Evolutionary conservation across 768 basidiomycete species (phyloP).

Genomic region (Tylopilus intermedius): DNA sequence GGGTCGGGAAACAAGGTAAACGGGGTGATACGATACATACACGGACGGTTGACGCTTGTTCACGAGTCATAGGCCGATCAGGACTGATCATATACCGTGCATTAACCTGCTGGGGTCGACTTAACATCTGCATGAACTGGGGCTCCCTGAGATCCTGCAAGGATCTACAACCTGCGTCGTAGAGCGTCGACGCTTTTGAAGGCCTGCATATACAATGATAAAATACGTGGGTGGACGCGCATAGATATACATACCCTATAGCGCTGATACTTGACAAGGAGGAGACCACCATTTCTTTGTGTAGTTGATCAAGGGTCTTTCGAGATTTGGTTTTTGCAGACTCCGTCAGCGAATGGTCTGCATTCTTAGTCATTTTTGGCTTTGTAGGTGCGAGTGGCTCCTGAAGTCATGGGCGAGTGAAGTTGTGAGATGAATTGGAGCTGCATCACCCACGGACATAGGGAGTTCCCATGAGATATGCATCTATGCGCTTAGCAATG

Average conservation of each 20-base stretch:
- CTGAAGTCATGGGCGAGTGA: conserved; percentile 8
- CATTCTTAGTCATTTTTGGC: neutral
- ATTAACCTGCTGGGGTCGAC: conserved; percentile 33
- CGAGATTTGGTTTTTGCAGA: neutral
- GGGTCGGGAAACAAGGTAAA: neutral
- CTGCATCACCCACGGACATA: conserved; percentile 32
- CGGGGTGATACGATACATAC: conserved; percentile 31
- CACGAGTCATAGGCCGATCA: conserved; percentile 31
- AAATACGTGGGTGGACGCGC: neutral
- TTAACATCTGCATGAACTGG: conserved; percentile 37
- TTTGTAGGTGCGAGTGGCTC: conserved; percentile 12
- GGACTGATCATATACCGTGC: conserved; percentile 40
- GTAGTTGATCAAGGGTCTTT: conserved; percentile 25
- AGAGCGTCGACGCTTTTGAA: conserved; percentile 39
- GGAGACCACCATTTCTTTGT: conserved; percentile 26
- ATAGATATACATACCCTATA: conserved; percentile 41
- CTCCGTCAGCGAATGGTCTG: conserved; percentile 5
- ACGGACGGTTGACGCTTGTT: conserved; percentile 42
- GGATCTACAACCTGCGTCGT: conserved; percentile 45
- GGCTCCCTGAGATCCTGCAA: conserved; percentile 39
- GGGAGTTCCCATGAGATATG: conserved; percentile 31
- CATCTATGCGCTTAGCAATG: conserved; percentile 44
- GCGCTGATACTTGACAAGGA: conserved; percentile 38
- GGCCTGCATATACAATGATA: conserved; percentile 8
- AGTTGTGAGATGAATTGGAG: neutral